These are phyloP conservation scores for Aleurites moluccanus DNA, from an alignment of 441 rosid genomes.

Conservation along the genomic window DNA sequence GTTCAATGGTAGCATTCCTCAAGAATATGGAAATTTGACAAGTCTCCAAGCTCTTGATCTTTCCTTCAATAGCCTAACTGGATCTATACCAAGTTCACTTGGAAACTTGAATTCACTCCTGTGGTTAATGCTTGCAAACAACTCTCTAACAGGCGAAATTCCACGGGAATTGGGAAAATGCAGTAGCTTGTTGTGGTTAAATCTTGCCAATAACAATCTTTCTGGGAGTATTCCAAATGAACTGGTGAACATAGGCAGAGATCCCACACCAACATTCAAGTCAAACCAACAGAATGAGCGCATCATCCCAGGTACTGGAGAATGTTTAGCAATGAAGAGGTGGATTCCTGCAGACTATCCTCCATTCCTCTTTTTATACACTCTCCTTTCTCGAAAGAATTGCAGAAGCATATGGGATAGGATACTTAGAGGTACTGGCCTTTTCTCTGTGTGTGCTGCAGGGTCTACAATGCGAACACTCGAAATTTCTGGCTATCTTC, in stretches of 20 bases:
- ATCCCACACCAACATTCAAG: slow-evolving; percentile 54
- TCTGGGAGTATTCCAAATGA: slow-evolving; percentile 61
- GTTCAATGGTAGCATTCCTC: slow-evolving; percentile 64
- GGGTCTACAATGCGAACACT: slow-evolving; percentile 38
- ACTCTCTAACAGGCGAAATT: slow-evolving; percentile 58
- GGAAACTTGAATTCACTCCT: slow-evolving; percentile 70
- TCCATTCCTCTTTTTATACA: slow-evolving; percentile 73
- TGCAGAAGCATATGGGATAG: slow-evolving; percentile 79
- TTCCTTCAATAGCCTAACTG: slow-evolving; percentile 65
- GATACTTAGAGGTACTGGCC: slow-evolving; percentile 61
- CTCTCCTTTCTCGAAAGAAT: slow-evolving; percentile 61
- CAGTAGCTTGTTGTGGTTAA: slow-evolving; percentile 78
- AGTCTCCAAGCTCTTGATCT: slow-evolving; percentile 79
- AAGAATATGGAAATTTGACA: slow-evolving; percentile 59
- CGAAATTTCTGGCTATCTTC: slow-evolving; percentile 71
- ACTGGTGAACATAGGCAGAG: slow-evolving; percentile 54
- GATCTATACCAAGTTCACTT: slow-evolving; percentile 61
- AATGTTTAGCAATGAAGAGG: slow-evolving; percentile 73
- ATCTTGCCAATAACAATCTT: slow-evolving; percentile 72
- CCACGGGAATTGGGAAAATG: slow-evolving; percentile 76
- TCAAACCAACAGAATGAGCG: slow-evolving; percentile 36
- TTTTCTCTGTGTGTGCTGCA: slow-evolving; percentile 56
- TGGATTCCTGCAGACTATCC: slow-evolving; percentile 97
- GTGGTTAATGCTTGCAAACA: slow-evolving; percentile 93
- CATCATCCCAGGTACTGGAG: slow-evolving; percentile 60